Conservation (phyloP, 2,329 filamentous ascomycete species). For the Arthrinium puccinioides region DNA sequence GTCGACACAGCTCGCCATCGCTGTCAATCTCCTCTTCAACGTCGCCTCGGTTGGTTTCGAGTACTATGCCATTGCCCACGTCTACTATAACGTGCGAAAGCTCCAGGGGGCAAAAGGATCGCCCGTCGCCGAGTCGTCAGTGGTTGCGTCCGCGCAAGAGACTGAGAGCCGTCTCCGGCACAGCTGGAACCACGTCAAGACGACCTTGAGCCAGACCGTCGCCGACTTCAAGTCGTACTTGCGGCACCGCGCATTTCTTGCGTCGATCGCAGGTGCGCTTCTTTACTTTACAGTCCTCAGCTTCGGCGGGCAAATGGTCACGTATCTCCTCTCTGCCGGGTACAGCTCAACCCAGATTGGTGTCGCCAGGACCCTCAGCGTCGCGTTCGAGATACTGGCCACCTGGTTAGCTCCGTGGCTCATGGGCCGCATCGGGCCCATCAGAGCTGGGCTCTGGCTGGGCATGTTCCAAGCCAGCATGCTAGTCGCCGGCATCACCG, state of each 20-base stretch:
- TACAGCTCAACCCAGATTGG: constrained; percentile 46
- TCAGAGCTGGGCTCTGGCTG: constrained; percentile 65
- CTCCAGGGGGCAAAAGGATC: constrained; percentile 3
- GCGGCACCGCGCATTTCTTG: constrained; percentile 47
- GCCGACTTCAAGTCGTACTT: constrained; percentile 33
- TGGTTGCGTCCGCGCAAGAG: too few relatives aligned
- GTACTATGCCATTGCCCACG: constrained; percentile 9
- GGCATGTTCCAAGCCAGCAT: constrained; percentile 59
- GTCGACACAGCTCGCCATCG: constrained; percentile 38
- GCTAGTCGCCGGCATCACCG: constrained; percentile 33
- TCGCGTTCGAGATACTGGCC: constrained; percentile 49
- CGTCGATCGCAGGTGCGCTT: constrained; percentile 51
- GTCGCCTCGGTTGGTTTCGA: constrained; percentile 27
- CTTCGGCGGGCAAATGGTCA: constrained; percentile 57
- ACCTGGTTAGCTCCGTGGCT: constrained; percentile 53
- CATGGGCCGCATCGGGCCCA: constrained; percentile 45
- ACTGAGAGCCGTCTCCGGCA: neutral
- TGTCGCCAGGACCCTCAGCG: constrained; percentile 42
- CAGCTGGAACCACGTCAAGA: neutral
- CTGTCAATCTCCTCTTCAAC: constrained; percentile 39
- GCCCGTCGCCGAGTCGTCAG: neutral
- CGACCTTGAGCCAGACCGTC: neutral
- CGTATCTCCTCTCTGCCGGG: constrained; percentile 50
- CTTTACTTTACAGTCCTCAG: constrained; percentile 56
- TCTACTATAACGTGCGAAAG: constrained; percentile 15